Conservation (phyloP, 371 early-diverging fungal genomes). For the Mucor lusitanicus region DNA sequence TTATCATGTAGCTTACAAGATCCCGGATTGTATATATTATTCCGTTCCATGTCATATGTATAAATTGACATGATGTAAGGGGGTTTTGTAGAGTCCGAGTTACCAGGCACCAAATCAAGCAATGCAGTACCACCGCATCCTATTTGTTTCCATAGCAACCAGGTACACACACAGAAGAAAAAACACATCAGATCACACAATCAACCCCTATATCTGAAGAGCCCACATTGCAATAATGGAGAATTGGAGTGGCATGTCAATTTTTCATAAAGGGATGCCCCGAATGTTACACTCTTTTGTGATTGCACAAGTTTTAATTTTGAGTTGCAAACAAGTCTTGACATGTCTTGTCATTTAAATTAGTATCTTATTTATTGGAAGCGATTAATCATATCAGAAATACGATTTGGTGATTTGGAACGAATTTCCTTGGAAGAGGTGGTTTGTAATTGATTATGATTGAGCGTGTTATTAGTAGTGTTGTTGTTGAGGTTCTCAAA, state of each 20-base stretch:
- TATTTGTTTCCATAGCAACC: background rate
- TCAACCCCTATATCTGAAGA: background rate
- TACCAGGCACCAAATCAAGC: background rate
- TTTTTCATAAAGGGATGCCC: background rate
- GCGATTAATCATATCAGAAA: conserved; percentile 45
- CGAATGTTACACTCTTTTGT: conserved; percentile 4
- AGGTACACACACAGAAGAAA: background rate
- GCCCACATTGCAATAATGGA: background rate
- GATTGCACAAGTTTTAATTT: background rate
- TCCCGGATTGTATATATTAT: conserved; percentile 1
- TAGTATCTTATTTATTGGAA: conserved; percentile 19
- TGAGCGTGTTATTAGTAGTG: conserved; percentile 7
- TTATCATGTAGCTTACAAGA: background rate
- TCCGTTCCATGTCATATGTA: background rate
- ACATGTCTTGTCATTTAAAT: background rate
- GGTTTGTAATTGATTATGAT: conserved; percentile 14
- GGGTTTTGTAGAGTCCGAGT: background rate
- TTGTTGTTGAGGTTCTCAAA: conserved; percentile 27
- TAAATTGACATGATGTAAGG: conserved; percentile 2
- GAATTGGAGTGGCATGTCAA: background rate
- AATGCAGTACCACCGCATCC: background rate
- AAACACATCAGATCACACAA: background rate
- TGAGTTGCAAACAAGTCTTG: background rate
- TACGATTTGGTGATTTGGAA: conserved; percentile 40
- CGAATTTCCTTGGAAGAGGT: conserved; percentile 27